Evolutionary conservation across 2,329 filamentous ascomycete species (phyloP).

Genomic region (Epichloe bromicola): DNA sequence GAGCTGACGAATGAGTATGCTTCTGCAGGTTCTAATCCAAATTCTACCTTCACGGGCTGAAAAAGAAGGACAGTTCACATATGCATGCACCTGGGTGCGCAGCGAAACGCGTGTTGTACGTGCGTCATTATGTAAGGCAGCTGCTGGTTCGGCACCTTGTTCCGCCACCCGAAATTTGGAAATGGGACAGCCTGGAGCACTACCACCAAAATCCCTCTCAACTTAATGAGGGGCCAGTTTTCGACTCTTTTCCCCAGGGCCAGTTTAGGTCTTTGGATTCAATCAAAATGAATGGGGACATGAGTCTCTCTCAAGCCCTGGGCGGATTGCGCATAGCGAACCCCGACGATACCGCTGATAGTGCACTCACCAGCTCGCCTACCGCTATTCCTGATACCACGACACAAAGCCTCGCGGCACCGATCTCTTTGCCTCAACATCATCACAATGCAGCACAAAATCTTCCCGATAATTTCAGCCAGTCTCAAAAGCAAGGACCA

Average conservation of each 20-base stretch:
- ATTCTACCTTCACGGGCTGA: background rate
- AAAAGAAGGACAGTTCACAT: background rate
- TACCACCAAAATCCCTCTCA: conserved; percentile 2
- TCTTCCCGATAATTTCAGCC: background rate
- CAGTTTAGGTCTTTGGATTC: conserved; percentile 12
- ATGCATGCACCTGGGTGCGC: background rate
- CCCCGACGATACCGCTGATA: conserved; percentile 57
- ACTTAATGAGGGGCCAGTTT: conserved; percentile 1
- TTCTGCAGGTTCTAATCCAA: background rate
- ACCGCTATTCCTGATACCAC: conserved; percentile 12
- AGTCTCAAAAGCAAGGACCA: background rate
- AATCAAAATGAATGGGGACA: conserved; percentile 70
- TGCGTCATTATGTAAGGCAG: conserved; percentile 8
- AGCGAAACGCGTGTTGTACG: background rate
- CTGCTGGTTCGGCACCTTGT: conserved; percentile 2
- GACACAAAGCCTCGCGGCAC: conserved; percentile 7
- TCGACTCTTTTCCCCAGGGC: conserved; percentile 12
- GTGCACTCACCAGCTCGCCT: conserved; percentile 1
- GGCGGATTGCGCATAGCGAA: conserved; percentile 95
- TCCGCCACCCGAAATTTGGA: conserved; percentile 4
- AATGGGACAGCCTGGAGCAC: background rate
- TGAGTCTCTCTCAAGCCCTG: conserved; percentile 83
- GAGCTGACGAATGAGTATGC: too few species aligned
- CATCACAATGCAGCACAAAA: background rate
- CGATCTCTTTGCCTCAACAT: conserved; percentile 4